Conservation (phyloP, 2,329 filamentous ascomycete genomes). For the Cytospora paraplurivora region DNA sequence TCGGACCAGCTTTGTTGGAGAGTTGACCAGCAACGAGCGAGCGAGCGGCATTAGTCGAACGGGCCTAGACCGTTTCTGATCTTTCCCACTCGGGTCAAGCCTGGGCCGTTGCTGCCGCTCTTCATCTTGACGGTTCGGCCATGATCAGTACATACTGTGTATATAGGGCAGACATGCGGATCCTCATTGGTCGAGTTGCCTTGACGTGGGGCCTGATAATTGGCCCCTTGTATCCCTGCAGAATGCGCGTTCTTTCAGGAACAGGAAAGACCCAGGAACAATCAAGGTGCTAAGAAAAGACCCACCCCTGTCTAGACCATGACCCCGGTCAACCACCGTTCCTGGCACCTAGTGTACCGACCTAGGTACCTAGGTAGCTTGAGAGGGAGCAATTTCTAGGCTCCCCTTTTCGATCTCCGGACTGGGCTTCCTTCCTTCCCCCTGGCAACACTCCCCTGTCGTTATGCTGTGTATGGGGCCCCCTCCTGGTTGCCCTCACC, state of each 20-base stretch:
- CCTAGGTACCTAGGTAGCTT: no score
- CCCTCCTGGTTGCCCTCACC: neutral
- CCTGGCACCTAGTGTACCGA: neutral
- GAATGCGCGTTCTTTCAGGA: constrained; percentile 15
- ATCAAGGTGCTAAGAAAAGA: constrained; percentile 2
- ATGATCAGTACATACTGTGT: neutral
- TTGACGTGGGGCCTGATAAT: neutral
- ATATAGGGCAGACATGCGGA: neutral
- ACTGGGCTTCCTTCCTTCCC: no score
- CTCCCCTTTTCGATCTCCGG: no score
- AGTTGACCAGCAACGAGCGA: no score
- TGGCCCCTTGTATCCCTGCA: neutral
- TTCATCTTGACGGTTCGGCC: neutral
- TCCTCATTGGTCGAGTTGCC: neutral
- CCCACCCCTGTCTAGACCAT: neutral
- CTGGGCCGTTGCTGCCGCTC: neutral
- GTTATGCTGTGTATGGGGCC: neutral
- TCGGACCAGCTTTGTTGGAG: no score
- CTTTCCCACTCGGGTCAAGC: constrained; percentile 1
- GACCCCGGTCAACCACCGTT: neutral
- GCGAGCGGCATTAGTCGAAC: no score
- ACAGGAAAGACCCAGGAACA: constrained; percentile 12
- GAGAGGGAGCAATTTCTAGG: no score
- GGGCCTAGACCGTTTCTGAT: neutral
- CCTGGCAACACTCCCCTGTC: no score